Conservation (phyloP, 768 basidiomycete species). For the Kondoa subrosea region DNA sequence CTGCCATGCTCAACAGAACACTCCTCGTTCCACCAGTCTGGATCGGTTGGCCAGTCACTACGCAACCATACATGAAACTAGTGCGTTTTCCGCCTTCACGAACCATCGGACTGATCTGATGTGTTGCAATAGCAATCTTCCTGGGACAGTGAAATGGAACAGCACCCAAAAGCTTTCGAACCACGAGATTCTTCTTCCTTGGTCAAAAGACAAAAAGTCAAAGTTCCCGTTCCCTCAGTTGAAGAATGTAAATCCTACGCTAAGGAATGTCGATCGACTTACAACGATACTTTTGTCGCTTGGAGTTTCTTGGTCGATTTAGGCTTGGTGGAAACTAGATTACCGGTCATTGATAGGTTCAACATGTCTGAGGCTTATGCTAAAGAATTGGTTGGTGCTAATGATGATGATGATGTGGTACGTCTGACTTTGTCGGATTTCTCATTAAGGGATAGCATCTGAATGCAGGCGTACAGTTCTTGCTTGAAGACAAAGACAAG, state of each 20-base stretch:
- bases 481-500: conserved; percentile 39
- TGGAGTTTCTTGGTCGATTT: conserved; percentile 56
- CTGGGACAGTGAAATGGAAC: conserved; percentile 19
- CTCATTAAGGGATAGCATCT: background rate
- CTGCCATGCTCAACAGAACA: conserved; percentile 50
- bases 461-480: conserved; percentile 28
- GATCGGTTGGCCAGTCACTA: conserved; percentile 48
- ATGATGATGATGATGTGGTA: conserved; percentile 32
- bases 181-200: background rate
- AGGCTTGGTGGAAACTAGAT: conserved; percentile 25
- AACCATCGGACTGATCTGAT: background rate
- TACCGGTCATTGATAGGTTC: conserved; percentile 39
- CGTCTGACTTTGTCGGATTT: background rate
- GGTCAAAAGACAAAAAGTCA: background rate
- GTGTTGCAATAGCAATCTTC: conserved; percentile 13
- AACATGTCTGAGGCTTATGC: conserved; percentile 42
- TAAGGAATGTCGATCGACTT: conserved; percentile 45
- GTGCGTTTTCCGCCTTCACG: too few relatives aligned
- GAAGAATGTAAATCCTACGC: conserved; percentile 23
- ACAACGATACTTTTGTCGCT: conserved; percentile 45
- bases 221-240: conserved; percentile 9
- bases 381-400: conserved; percentile 31
- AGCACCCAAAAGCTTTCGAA: conserved; percentile 17
- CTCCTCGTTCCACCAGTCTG: conserved; percentile 58
- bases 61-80: conserved; percentile 40